Evolutionary conservation across 2,329 filamentous ascomycete species (phyloP), one percentile per base, ranked within the genome.

Genomic region (Neofusicoccum parvum): DNA sequence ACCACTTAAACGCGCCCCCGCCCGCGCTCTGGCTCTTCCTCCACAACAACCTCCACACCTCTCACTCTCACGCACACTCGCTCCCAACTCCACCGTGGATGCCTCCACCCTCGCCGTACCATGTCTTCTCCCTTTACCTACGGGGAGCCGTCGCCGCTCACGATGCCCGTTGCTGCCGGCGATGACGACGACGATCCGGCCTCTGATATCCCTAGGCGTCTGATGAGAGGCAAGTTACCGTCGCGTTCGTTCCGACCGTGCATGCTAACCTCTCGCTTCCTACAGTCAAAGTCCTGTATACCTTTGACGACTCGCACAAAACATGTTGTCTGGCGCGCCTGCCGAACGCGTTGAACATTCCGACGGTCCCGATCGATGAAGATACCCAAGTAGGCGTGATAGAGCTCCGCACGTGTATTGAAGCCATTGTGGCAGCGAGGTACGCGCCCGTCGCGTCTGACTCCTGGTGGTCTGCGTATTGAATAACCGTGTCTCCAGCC

Each of bases 261-360:
- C 10, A 12, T 12, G 14, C 49, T 46, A n/a, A 46, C 49, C 48
- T 36, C 17, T 2, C 32, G 12, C 34, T 12, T n/a, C 32, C 62
- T 41, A 69, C 78, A 96, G 94, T 98, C 79, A 98, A 98, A 84
- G 91, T 98, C 58, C 89, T 96, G 67, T 99, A 98, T 80, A 97
- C 93, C 37, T 97, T 98, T 80, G 94, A 98, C 77, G 89, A 90
- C 74, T 90, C 94, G 70, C 90, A 88, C 80, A 93, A 93, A 79
- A 90, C 92, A 69, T 94, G 94, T 75, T 97, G 93, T 78, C 85
- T 99, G 58, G 94, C 94, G 67, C 87, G 94, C 72, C 90, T 92
- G 83, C 90, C 92, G 17, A 89, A 94, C 66, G 85, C 90, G 15
- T 83, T 97, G 66, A 86, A 90, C 62, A 88, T 97, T 43, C 92